Evolutionary conservation across 257 asterid genomes (phyloP).

Genomic region (Phtheirospermum japonicum): DNA sequence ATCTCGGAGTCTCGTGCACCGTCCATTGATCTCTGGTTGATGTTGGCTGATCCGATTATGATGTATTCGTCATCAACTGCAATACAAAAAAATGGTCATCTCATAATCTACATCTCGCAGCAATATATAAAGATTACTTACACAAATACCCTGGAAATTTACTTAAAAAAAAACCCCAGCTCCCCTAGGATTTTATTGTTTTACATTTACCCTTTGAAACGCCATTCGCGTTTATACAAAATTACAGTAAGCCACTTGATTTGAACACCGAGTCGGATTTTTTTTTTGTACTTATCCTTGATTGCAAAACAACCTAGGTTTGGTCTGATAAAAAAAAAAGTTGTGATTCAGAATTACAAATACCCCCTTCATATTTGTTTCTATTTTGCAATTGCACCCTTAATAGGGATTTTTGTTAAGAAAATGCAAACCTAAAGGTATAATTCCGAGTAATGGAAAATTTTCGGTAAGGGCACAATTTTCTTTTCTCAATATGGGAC

Average conservation of each 20-base stretch:
- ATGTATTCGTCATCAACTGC: constrained; percentile 96
- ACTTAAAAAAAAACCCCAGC: no score
- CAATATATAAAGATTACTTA: not conserved
- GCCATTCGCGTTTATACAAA: no score
- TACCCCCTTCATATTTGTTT: not conserved
- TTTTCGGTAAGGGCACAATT: no score
- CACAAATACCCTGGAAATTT: not conserved
- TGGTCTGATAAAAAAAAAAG: not conserved
- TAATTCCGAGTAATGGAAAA: no score
- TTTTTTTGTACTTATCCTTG: no score
- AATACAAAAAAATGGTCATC: not conserved
- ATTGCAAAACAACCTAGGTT: no score
- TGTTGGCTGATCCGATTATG: constrained; percentile 91
- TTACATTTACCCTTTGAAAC: no score
- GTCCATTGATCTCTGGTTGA: constrained; percentile 96
- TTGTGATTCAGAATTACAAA: not conserved
- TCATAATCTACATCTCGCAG: not conserved
- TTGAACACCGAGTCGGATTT: no score
- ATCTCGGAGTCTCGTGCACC: constrained; percentile 93
- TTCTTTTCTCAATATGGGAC: no score
- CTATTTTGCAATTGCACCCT: not conserved
- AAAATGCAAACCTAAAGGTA: not conserved
- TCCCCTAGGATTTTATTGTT: no score
- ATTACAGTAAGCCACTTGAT: no score
- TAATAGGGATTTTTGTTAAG: not conserved